Conservation (phyloP, 2,329 filamentous ascomycete species). For the Paecilomyces variotii region DNA sequence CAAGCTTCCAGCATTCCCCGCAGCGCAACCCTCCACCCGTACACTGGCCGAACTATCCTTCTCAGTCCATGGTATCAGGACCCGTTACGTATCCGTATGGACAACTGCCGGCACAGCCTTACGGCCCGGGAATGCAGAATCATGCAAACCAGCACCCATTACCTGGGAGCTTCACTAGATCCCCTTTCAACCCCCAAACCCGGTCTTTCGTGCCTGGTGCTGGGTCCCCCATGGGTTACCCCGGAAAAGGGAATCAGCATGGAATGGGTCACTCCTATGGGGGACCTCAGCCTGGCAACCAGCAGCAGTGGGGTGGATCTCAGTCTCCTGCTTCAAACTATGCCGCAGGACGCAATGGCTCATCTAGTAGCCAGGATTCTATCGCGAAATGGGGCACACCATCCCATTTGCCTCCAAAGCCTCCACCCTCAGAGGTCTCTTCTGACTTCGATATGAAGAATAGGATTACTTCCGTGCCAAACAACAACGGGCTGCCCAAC, state of each 20-base stretch:
- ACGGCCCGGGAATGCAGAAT: slow-evolving; percentile 56
- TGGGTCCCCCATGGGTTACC: slow-evolving; percentile 22
- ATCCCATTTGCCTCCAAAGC: slow-evolving; percentile 42
- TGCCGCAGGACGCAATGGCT: slow-evolving; percentile 12
- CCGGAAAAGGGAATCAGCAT: slow-evolving; percentile 23
- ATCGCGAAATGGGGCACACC: slow-evolving; percentile 45
- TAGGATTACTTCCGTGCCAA: slow-evolving; percentile 15
- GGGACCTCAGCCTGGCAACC: slow-evolving; percentile 13
- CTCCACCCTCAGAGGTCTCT: slow-evolving; percentile 39
- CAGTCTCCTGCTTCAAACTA: slow-evolving; percentile 9
- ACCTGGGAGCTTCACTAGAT: slow-evolving; percentile 74
- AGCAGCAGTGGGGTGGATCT: slow-evolving; percentile 21
- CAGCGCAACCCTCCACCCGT: slow-evolving; percentile 32
- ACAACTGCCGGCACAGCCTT: slow-evolving; percentile 59
- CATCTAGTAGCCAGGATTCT: slow-evolving; percentile 25
- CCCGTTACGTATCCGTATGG: slow-evolving; percentile 63
- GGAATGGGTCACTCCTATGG: slow-evolving; percentile 19
- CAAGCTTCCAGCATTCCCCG: slow-evolving; percentile 24
- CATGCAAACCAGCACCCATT: slow-evolving; percentile 72
- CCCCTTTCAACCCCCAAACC: slow-evolving; percentile 88
- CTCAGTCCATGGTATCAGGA: slow-evolving; percentile 29
- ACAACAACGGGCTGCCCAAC: slow-evolving; percentile 13
- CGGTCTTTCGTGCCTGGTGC: slow-evolving; percentile 77
- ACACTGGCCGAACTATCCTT: slow-evolving; percentile 31
- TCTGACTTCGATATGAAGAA: slow-evolving; percentile 34